phyloP scores from a whole-genome alignment of 192 early-diverging fungal genomes.

The Obelidium mucronatum region DNA sequence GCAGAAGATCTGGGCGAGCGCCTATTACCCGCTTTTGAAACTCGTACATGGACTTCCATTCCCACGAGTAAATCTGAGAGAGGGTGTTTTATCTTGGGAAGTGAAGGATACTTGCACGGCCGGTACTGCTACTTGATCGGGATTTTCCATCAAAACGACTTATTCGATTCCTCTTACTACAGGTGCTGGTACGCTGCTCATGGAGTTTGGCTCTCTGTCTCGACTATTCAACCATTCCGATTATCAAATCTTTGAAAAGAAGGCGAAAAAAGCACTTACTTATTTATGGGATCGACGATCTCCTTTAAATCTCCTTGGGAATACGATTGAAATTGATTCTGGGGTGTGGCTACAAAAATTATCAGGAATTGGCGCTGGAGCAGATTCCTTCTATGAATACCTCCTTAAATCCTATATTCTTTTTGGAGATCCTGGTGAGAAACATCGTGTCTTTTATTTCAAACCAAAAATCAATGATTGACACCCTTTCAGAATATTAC shows the following conservation, averaged over 20 bases:
- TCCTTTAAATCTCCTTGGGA: slow-evolving; percentile 79
- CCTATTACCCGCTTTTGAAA: slow-evolving; percentile 88
- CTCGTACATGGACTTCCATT: slow-evolving; percentile 83
- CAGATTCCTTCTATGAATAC: slow-evolving; percentile 93
- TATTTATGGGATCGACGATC: slow-evolving; percentile 84
- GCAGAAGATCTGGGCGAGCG: slow-evolving; percentile 84
- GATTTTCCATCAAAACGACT: no score
- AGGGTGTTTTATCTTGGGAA: slow-evolving; percentile 74
- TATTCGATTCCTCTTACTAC: slow-evolving; percentile 60
- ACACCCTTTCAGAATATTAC: slow-evolving; percentile 61
- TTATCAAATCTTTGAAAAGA: slow-evolving; percentile 74
- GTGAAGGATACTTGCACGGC: slow-evolving; percentile 66
- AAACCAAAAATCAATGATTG: no score
- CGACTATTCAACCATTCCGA: slow-evolving; percentile 70
- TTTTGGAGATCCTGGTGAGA: slow-evolving; percentile 73
- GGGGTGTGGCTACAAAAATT: slow-evolving; percentile 76
- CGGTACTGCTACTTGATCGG: slow-evolving; percentile 36
- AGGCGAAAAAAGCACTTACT: slow-evolving; percentile 62
- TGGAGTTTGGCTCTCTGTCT: slow-evolving; percentile 93
- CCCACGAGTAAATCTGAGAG: slow-evolving; percentile 69
- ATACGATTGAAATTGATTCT: slow-evolving; percentile 75
- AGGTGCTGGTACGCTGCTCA: slow-evolving; percentile 87
- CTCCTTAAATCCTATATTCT: slow-evolving; percentile 87
- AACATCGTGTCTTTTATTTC: neutral
- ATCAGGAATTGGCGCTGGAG: slow-evolving; percentile 85